phyloP scores from a whole-genome alignment of 2,329 filamentous ascomycete genomes.

The Alternaria brassicicola region DNA sequence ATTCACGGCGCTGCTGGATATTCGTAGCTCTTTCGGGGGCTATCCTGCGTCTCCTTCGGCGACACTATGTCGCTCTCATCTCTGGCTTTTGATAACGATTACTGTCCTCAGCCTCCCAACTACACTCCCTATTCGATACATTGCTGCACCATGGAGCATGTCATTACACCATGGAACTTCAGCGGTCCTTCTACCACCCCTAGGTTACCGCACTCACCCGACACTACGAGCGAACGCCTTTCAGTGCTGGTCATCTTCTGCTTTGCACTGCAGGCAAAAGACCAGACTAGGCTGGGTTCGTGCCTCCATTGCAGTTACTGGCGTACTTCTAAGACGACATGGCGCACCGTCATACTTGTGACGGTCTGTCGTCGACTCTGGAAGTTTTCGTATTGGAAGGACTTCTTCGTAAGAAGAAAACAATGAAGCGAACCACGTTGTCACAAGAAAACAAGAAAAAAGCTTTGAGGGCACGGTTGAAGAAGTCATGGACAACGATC shows the following conservation, averaged over 20 bases:
- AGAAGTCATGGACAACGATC: conserved; percentile 4
- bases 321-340: neutral
- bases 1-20: conserved; percentile 19
- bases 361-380: neutral
- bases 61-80: neutral
- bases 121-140: conserved; percentile 7
- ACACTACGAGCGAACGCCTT: conserved; percentile 34
- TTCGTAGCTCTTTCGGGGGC: conserved; percentile 10
- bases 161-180: conserved; percentile 10
- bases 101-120: neutral
- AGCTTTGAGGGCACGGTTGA: conserved; percentile 28
- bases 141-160: conserved; percentile 5
- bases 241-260: conserved; percentile 43
- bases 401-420: conserved; percentile 30
- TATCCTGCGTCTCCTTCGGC: conserved; percentile 4
- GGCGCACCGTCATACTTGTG: neutral
- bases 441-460: conserved; percentile 19
- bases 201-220: conserved; percentile 23
- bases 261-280: conserved; percentile 13
- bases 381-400: neutral
- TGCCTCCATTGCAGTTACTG: neutral
- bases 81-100: conserved; percentile 2
- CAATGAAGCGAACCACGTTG: conserved; percentile 4
- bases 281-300: conserved; percentile 40
- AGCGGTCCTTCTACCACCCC: conserved; percentile 33